Evolutionary conservation across 2,329 filamentous ascomycete genomes (phyloP).

Genomic region (Paracorniculantispora psalliotae): DNA sequence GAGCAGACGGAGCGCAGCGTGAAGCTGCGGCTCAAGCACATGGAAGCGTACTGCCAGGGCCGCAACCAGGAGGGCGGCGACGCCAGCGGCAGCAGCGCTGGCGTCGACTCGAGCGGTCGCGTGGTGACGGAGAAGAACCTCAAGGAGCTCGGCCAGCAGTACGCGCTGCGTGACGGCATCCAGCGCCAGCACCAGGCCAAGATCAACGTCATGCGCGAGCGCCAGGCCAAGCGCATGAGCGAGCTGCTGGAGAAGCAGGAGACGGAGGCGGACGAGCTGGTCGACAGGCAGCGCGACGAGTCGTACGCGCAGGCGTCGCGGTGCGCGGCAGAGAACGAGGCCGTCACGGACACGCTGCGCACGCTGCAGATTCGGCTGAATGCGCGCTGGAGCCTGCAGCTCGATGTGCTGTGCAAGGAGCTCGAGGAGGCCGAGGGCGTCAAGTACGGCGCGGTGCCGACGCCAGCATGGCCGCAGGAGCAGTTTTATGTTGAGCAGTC

Average conservation of each 20-base stretch:
- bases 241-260: constrained; percentile 52
- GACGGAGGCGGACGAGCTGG: constrained; percentile 43
- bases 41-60: constrained; percentile 61
- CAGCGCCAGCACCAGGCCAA: constrained; percentile 53
- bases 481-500: constrained; percentile 1
- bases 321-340: constrained; percentile 47
- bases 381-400: constrained; percentile 47
- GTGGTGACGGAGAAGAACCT: constrained; percentile 56
- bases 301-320: constrained; percentile 42
- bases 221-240: constrained; percentile 57
- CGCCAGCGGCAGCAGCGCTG: constrained; percentile 24
- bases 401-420: constrained; percentile 49
- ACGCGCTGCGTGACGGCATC: constrained; percentile 55
- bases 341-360: constrained; percentile 39
- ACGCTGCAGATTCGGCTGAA: constrained; percentile 40
- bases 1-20: constrained; percentile 55
- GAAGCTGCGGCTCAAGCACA: constrained; percentile 55
- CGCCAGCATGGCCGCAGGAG: constrained; percentile 29
- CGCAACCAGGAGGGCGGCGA: constrained; percentile 29
- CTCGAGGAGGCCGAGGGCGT: constrained; percentile 41
- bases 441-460: constrained; percentile 34
- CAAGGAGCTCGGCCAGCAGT: constrained; percentile 55
- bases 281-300: constrained; percentile 42
- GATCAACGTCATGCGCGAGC: constrained; percentile 62
- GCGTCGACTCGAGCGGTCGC: constrained; percentile 33